Evolutionary conservation across 148 eudicot species (phyloP).

Genomic region (Mesembryanthemum crystallinum): DNA sequence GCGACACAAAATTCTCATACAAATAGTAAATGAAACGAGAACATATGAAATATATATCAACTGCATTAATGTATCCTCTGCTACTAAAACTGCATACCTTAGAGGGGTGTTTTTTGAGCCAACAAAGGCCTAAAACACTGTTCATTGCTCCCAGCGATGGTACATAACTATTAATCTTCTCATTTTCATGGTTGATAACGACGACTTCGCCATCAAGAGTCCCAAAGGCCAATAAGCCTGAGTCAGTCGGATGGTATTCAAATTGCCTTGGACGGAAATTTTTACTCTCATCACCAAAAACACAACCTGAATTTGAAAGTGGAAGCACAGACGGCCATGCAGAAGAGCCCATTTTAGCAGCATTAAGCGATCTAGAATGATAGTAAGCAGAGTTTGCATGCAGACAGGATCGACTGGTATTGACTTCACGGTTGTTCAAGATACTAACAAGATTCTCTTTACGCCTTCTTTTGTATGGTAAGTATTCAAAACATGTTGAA

Average conservation of each 20-base stretch:
- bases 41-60: not conserved
- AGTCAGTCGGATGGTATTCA: slow-evolving; percentile 71
- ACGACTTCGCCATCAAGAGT: slow-evolving; percentile 79
- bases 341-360: slow-evolving; percentile 64
- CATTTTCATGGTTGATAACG: slow-evolving; percentile 62
- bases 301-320: slow-evolving; percentile 38
- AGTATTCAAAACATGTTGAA: slow-evolving; percentile 49
- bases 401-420: slow-evolving; percentile 19
- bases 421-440: slow-evolving; percentile 54
- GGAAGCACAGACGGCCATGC: slow-evolving; percentile 46
- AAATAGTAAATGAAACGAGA: not conserved
- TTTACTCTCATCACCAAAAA: slow-evolving; percentile 39
- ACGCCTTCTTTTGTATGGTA: slow-evolving; percentile 50
- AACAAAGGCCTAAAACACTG: slow-evolving; percentile 70
- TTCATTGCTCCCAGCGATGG: slow-evolving; percentile 48
- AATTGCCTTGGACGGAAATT: slow-evolving; percentile 70
- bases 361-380: slow-evolving; percentile 64
- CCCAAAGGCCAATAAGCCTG: slow-evolving; percentile 74
- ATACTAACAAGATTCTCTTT: slow-evolving; percentile 54
- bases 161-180: slow-evolving; percentile 44
- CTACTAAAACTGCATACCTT: slow-evolving; percentile 44
- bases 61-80: not conserved
- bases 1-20: not conserved
- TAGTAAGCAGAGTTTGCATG: slow-evolving; percentile 38
- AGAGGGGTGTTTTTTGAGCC: slow-evolving; percentile 65